Conservation (phyloP, 805 yeast genomes). For the Candida montana region DNA sequence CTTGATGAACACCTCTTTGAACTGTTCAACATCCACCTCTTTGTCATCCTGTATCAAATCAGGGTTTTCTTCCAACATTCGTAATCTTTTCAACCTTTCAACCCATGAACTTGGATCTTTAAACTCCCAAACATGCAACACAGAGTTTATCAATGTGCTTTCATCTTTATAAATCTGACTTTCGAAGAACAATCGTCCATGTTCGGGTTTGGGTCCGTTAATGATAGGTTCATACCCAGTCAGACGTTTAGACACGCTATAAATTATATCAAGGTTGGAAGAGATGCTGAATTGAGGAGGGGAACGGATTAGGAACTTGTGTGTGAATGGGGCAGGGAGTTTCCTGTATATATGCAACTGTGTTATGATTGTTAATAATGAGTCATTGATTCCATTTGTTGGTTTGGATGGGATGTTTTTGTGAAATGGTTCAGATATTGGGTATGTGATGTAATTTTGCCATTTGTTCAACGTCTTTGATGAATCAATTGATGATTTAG, state of each 20-base stretch:
- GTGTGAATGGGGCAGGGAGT: neutral
- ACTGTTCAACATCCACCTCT: neutral
- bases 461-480: slow-evolving; percentile 9
- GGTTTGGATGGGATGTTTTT: neutral
- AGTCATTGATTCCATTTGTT: neutral
- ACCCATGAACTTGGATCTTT: slow-evolving; percentile 4
- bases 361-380: neutral
- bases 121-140: neutral
- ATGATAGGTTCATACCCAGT: neutral
- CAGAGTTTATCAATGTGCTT: neutral
- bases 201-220: neutral
- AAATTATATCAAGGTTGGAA: neutral
- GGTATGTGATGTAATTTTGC: slow-evolving; percentile 15
- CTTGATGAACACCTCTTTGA: neutral
- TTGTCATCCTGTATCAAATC: neutral
- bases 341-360: neutral
- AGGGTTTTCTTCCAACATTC: slow-evolving; percentile 1
- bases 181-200: neutral
- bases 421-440: neutral
- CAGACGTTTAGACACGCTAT: neutral
- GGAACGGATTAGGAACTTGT: neutral
- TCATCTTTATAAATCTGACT: neutral
- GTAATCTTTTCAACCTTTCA: slow-evolving; percentile 5
- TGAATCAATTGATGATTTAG: neutral
- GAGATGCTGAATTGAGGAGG: neutral